phyloP scores from a whole-genome alignment of 306 rosid species.

The Abrus pulchellus region DNA sequence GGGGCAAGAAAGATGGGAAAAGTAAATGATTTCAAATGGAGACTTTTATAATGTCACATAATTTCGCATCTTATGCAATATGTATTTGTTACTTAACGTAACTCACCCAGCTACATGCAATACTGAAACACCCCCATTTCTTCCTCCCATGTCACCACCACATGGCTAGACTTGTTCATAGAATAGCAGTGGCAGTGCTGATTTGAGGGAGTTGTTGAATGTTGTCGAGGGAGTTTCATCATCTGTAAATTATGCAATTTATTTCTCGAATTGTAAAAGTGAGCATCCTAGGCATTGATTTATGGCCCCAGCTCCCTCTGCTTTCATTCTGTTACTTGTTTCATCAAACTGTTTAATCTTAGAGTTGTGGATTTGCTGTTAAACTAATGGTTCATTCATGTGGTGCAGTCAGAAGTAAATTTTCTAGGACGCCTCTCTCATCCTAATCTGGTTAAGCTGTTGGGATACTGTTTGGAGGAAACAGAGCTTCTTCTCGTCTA shows the following conservation, averaged over 20 bases:
- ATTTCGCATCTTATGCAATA: neutral
- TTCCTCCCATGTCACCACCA: neutral
- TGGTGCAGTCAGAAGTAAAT: conserved; percentile 85
- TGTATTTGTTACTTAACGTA: neutral
- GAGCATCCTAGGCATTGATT: conserved; percentile 8
- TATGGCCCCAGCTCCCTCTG: neutral
- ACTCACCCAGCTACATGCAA: neutral
- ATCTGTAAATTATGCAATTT: conserved; percentile 8
- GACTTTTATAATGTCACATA: neutral
- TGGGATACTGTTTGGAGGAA: conserved; percentile 92
- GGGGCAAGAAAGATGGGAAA: neutral
- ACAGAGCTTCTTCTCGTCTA: conserved; percentile 80
- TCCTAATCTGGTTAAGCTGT: conserved; percentile 87
- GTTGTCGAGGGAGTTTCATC: conserved; percentile 12
- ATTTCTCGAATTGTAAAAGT: neutral
- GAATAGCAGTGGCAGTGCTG: neutral
- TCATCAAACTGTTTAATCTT: conserved; percentile 8
- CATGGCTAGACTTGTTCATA: conserved; percentile 9
- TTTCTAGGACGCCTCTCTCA: conserved; percentile 93
- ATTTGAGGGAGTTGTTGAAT: conserved; percentile 17
- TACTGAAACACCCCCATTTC: neutral
- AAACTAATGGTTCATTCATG: conserved; percentile 35
- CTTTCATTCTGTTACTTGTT: neutral
- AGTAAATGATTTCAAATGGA: neutral
- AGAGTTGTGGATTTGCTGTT: conserved; percentile 8